Percentiles rank a stretch among this genome's conserved stretches.
Conservation (phyloP, 805 yeast genomes). For the Suhomyces xylopsoci region DNA sequence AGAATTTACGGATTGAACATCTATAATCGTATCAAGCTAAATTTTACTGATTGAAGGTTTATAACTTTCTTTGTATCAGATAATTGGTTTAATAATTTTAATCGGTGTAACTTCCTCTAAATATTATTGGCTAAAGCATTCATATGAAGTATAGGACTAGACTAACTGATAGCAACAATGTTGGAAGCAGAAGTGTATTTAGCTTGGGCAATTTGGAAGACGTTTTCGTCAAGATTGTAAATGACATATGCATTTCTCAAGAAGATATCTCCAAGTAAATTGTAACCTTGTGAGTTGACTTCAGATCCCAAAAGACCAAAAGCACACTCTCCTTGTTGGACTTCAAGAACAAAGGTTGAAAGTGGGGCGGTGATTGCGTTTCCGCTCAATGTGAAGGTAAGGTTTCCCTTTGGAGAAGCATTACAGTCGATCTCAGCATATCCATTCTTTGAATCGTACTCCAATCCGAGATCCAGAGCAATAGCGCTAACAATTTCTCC, state of each 20-base stretch:
- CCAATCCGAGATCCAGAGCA: background rate
- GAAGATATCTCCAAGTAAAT: constrained; percentile 61
- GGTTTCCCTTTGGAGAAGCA: constrained; percentile 2
- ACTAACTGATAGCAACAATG: constrained; percentile 3
- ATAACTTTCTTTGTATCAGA: too few relatives aligned
- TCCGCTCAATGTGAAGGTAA: constrained; percentile 7
- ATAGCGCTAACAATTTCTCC: background rate
- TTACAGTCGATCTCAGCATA: background rate
- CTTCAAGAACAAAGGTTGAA: constrained; percentile 2
- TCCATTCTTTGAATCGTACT: background rate
- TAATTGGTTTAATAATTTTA: too few relatives aligned
- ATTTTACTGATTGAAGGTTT: too few relatives aligned
- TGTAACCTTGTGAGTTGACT: background rate
- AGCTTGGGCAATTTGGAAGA: constrained; percentile 46
- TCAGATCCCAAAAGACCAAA: background rate
- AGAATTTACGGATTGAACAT: too few relatives aligned
- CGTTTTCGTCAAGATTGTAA: constrained; percentile 53
- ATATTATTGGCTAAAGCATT: background rate
- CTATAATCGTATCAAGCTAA: too few relatives aligned
- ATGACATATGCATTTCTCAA: constrained; percentile 63
- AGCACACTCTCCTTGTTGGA: background rate
- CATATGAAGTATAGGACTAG: background rate
- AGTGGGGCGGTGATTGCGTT: constrained; percentile 6
- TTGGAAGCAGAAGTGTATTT: constrained; percentile 17
- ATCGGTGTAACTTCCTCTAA: background rate